Conservation (phyloP, 2,329 filamentous ascomycete species). For the Graphilbum ipis-grandicollis region DNA sequence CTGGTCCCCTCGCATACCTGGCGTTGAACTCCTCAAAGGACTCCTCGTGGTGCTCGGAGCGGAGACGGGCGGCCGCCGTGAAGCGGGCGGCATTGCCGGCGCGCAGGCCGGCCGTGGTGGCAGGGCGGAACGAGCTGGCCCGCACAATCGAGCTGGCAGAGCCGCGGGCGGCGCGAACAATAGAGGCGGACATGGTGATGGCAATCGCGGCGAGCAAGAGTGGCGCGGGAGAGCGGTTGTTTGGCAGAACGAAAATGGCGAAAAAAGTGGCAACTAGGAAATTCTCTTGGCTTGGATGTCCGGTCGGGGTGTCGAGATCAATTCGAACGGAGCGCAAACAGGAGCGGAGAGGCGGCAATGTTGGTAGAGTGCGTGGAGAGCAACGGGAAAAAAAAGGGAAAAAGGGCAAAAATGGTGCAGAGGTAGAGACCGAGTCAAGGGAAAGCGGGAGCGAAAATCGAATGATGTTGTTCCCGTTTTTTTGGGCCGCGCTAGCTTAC, state of each 20-base stretch:
- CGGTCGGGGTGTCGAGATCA: no score
- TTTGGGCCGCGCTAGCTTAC: not conserved
- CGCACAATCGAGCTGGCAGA: slow-evolving; percentile 45
- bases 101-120: slow-evolving; percentile 27
- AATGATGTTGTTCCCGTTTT: slow-evolving; percentile 11
- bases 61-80: slow-evolving; percentile 42
- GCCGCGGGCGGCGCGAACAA: slow-evolving; percentile 56
- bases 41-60: slow-evolving; percentile 67
- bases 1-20: no score
- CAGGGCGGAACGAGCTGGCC: slow-evolving; percentile 41
- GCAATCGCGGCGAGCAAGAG: slow-evolving; percentile 1
- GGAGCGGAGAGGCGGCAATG: no score
- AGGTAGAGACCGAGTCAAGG: slow-evolving; percentile 3
- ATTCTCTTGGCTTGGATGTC: not conserved
- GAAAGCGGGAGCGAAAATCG: slow-evolving; percentile 9
- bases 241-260: no score
- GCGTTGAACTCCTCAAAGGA: slow-evolving; percentile 98
- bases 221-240: not conserved
- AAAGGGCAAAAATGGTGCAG: not conserved
- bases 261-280: no score
- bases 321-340: no score
- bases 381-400: no score
- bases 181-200: slow-evolving; percentile 31
- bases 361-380: no score
- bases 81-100: slow-evolving; percentile 22